Evolutionary conservation across 768 basidiomycete genomes (phyloP).

Genomic region (Suillus fuscotomentosus): DNA sequence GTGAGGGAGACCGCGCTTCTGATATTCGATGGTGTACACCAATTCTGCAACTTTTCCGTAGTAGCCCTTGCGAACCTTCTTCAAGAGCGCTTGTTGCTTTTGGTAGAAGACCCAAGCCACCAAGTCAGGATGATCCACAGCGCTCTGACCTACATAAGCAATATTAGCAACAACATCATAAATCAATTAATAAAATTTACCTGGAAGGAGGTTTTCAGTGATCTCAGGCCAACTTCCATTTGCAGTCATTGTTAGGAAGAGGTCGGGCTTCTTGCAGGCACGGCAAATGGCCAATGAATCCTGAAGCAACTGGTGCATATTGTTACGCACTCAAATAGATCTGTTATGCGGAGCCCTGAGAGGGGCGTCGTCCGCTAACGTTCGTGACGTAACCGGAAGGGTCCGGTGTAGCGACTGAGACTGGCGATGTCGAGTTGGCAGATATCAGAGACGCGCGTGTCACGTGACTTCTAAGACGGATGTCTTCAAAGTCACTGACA

Average conservation of each 20-base stretch:
- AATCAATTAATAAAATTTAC: slow-evolving; percentile 5
- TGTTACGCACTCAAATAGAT: no score
- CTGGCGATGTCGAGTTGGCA: no score
- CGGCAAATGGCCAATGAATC: no score
- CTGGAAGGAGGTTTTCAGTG: slow-evolving; percentile 32
- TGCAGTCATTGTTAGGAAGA: slow-evolving; percentile 53
- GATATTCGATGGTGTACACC: slow-evolving; percentile 57
- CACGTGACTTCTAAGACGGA: no score
- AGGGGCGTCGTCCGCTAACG: no score
- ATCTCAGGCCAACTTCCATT: slow-evolving; percentile 55
- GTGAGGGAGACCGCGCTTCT: slow-evolving; percentile 56
- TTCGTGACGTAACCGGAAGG: no score
- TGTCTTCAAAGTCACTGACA: no score
- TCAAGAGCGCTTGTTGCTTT: slow-evolving; percentile 37
- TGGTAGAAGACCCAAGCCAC: slow-evolving; percentile 43
- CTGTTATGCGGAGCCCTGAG: no score
- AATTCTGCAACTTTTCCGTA: slow-evolving; percentile 42
- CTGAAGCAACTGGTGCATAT: no score
- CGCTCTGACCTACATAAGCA: slow-evolving; percentile 25
- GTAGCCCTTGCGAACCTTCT: slow-evolving; percentile 37
- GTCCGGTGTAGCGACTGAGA: no score
- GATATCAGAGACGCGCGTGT: no score
- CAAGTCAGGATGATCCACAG: slow-evolving; percentile 46
- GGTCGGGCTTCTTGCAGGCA: no score
- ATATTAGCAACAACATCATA: neutral